These are phyloP conservation scores for Citropsis articulata DNA, from an alignment of 345 rosid species.

Conservation along the genomic window DNA sequence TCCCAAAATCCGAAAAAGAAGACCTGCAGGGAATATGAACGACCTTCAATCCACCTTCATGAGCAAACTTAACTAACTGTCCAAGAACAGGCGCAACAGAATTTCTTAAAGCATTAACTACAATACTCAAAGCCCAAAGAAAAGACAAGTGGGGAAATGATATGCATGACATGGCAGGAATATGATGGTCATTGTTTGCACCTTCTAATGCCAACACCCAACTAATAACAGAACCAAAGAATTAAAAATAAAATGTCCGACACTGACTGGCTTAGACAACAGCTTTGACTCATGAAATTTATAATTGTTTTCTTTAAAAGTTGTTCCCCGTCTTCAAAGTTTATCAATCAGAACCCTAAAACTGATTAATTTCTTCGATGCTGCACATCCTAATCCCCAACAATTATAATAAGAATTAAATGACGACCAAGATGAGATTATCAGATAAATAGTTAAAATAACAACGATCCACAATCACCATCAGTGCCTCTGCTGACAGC, in stretches of 20 bases:
- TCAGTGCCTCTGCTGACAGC: not conserved
- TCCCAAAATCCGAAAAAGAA: constrained; percentile 80
- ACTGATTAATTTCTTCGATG: not conserved
- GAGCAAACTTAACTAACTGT: not conserved
- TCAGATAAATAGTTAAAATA: not conserved
- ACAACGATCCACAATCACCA: not conserved
- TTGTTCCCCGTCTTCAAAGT: not conserved
- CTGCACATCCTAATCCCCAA: not conserved
- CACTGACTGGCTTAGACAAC: not conserved
- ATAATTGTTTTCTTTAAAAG: not conserved
- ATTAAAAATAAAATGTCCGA: not conserved
- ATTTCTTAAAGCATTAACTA: not conserved
- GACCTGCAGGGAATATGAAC: constrained; percentile 43
- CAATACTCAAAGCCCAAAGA: not conserved
- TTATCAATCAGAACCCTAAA: not conserved
- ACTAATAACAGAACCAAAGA: not conserved
- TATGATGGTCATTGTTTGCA: not conserved
- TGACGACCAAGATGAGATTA: not conserved
- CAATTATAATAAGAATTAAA: not conserved
- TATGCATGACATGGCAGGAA: not conserved
- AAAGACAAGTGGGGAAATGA: not conserved
- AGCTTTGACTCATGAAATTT: not conserved
- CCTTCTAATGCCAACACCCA: not conserved
- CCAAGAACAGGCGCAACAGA: not conserved
- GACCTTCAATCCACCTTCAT: not conserved